Percentiles rank a stretch among this genome's conserved stretches.
Conservation (phyloP, 139 green algal genomes). For the Tetradesmus lagerheimii region DNA sequence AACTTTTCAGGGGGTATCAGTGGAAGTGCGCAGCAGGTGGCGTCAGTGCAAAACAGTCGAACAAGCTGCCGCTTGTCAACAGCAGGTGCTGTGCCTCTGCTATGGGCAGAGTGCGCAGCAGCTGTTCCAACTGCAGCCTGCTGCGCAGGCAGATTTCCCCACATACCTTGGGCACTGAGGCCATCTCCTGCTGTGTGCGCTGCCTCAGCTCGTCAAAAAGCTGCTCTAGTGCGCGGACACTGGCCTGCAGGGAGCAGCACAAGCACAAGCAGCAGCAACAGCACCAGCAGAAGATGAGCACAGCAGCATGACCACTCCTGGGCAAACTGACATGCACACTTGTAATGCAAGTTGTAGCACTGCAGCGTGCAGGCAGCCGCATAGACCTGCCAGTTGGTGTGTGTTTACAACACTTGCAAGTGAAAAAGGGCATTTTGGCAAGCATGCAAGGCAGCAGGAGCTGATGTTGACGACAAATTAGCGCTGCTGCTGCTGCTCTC, state of each 20-base stretch:
- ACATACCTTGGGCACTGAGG: slow-evolving; percentile 55
- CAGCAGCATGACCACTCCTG: too few relatives aligned
- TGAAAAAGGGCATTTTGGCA: not conserved
- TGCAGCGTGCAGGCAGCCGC: not conserved
- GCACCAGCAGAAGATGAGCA: not conserved
- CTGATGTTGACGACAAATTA: not conserved
- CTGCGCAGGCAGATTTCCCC: not conserved
- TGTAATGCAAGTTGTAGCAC: not conserved
- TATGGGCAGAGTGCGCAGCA: not conserved
- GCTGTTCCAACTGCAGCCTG: not conserved
- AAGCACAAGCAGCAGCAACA: not conserved
- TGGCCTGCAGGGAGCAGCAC: slow-evolving; percentile 38
- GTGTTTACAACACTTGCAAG: too few relatives aligned
- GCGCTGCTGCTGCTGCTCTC: not conserved
- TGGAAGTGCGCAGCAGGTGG: too few relatives aligned
- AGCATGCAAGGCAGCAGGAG: not conserved
- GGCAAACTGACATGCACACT: too few relatives aligned
- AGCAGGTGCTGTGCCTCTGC: not conserved
- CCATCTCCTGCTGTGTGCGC: slow-evolving; percentile 45
- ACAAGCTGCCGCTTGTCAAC: too few relatives aligned
- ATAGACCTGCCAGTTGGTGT: not conserved
- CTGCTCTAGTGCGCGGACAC: slow-evolving; percentile 55
- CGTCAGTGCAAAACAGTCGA: too few relatives aligned
- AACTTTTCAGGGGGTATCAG: too few relatives aligned
- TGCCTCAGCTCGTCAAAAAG: slow-evolving; percentile 48